phyloP scores from a whole-genome alignment of 305 asterid species.

The Fraxinus xanthoxyloides region DNA sequence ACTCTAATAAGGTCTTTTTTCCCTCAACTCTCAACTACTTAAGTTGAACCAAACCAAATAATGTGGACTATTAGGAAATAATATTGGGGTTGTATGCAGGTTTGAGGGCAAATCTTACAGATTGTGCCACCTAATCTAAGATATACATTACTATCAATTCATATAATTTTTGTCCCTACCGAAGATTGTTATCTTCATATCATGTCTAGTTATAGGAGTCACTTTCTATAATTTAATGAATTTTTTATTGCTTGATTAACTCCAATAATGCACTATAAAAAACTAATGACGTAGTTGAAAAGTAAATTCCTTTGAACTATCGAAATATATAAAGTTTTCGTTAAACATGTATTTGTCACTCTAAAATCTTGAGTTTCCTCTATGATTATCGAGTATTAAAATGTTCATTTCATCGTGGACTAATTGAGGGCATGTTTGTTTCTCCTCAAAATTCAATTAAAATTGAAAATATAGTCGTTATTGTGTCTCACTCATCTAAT shows the following conservation, averaged over 20 bases:
- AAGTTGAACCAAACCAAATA: not conserved
- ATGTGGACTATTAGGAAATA: not conserved
- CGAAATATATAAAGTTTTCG: not conserved
- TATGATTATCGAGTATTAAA: not conserved
- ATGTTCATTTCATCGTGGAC: not conserved
- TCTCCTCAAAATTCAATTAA: too few species aligned
- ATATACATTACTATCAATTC: not conserved
- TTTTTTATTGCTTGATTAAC: not conserved
- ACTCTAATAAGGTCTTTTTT: not conserved
- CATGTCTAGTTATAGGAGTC: not conserved
- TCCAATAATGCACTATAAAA: not conserved
- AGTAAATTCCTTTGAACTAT: not conserved
- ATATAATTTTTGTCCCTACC: not conserved
- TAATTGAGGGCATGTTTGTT: too few species aligned
- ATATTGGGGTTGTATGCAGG: not conserved
- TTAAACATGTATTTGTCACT: not conserved
- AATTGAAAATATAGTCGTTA: too few species aligned
- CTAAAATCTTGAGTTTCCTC: not conserved
- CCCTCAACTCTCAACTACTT: not conserved
- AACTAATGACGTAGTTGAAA: not conserved
- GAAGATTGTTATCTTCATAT: not conserved
- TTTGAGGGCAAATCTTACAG: not conserved
- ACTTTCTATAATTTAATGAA: not conserved
- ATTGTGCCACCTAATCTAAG: not conserved
- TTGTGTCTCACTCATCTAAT: too few species aligned